Evolutionary conservation across 2,329 filamentous ascomycete genomes (phyloP), one percentile per base, ranked within the genome.

Genomic region (Colletotrichum sp.): DNA sequence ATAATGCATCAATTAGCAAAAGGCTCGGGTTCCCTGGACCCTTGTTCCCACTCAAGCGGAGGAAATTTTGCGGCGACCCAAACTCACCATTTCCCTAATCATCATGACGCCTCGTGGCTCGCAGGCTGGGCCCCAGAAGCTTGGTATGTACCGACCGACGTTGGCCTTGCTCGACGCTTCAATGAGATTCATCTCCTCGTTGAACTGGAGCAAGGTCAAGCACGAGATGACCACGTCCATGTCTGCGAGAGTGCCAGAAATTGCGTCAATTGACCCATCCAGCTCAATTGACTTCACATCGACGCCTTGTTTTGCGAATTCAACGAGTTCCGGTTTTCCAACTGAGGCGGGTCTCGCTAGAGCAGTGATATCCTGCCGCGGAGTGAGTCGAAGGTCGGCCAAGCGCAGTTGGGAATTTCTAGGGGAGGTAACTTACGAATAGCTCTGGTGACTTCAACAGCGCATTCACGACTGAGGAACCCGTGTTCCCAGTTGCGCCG

Each of bases 331-430:
- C 13, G 15, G 8, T 29, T 59, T 59, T 0, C 27, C 22, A 27
- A 59, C 15, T 6, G 55, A 59, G 27, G 25, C 16, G 13, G 55
- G 25, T 16, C 55, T 27, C 5, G 15, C 55, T 3, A 59, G 15
- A 27, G 16, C 55, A 9, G 55, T 59, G 13, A 59, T 27, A 0
- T 59, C 55, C 55, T 59, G 3, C 1, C 13, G 2, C 0, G 0
- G 22, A 11, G 0, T 27, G 0, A 30, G 27, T n/a, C 15, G 0
- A n/a, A 59, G 0, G 7, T 22, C 16, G 25, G 4, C 19, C 0
- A 22, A 13, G 13, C 4, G 1, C 0, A 22, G 55, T 19, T 11
- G 4, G 55, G 55, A 30, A 0, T 0, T 2, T 30, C 55, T 0
- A 29, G 55, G 55, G 9, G 3, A 30, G 13, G 0, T 29, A 19